A percentile compares a stretch with the other conserved stretches of the same genome.
Evolutionary conservation across 768 basidiomycete species (phyloP).

Genomic region (Pholiota conissans): DNA sequence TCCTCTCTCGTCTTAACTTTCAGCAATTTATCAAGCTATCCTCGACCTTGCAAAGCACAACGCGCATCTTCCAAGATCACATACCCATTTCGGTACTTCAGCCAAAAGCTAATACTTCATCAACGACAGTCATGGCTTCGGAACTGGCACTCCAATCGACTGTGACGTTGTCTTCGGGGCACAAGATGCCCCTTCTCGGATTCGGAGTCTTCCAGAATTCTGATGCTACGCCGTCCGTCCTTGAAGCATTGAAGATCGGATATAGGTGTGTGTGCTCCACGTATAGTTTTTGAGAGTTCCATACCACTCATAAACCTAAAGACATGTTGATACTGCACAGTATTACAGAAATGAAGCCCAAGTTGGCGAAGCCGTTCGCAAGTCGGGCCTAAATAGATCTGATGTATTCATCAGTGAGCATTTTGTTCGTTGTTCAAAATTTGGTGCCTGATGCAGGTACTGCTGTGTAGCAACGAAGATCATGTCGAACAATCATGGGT

Average conservation of each 20-base stretch:
- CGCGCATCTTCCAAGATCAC: background rate
- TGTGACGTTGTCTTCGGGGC: constrained; percentile 31
- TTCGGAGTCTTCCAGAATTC: constrained; percentile 71
- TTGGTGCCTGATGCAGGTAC: constrained; percentile 5
- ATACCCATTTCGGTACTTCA: background rate
- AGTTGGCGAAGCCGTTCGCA: constrained; percentile 58
- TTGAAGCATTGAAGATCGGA: constrained; percentile 60
- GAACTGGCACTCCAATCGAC: constrained; percentile 19
- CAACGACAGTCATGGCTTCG: background rate
- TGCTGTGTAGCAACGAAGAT: constrained; percentile 59
- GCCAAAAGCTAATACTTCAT: background rate
- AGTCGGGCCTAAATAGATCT: constrained; percentile 50
- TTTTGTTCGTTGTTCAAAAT: background rate
- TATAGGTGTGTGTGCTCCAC: constrained; percentile 46
- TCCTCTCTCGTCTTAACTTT: background rate
- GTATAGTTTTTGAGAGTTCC: no score
- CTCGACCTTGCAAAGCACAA: background rate
- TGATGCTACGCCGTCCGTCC: constrained; percentile 48
- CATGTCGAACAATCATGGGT: constrained; percentile 52
- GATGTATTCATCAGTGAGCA: constrained; percentile 69
- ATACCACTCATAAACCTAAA: background rate
- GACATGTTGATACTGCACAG: constrained; percentile 71
- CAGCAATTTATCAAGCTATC: background rate
- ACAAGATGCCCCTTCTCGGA: constrained; percentile 62
- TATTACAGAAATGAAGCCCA: constrained; percentile 62